Conservation (phyloP, 805 yeast genomes). For the Zygotorulaspora sp. region DNA sequence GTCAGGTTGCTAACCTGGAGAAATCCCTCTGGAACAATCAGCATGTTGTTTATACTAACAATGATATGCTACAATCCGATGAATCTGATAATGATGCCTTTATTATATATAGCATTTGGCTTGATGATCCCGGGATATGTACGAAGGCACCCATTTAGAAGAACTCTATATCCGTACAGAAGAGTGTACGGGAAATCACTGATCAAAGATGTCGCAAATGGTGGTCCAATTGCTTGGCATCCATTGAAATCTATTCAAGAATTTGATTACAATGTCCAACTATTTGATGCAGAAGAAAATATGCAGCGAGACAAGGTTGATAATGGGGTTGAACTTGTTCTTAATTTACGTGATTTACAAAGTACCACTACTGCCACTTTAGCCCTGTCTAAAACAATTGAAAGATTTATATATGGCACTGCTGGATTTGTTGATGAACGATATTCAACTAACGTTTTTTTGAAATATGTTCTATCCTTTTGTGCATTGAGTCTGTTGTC, state of each 20-base stretch:
- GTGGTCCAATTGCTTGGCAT: slow-evolving; percentile 20
- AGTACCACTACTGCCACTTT: slow-evolving; percentile 55
- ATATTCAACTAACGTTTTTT: slow-evolving; percentile 56
- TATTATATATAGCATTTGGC: slow-evolving; percentile 49
- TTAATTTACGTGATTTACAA: slow-evolving; percentile 73
- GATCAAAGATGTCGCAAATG: slow-evolving; percentile 36
- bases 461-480: slow-evolving; percentile 39
- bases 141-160: slow-evolving; percentile 58
- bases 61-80: slow-evolving; percentile 69
- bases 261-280: slow-evolving; percentile 4
- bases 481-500: slow-evolving; percentile 41
- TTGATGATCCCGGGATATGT: slow-evolving; percentile 68
- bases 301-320: slow-evolving; percentile 30
- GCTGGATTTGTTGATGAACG: slow-evolving; percentile 71
- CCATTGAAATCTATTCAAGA: slow-evolving; percentile 11
- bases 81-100: slow-evolving; percentile 58
- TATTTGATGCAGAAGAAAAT: slow-evolving; percentile 9
- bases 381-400: slow-evolving; percentile 46
- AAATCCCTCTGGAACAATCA: slow-evolving; percentile 62
- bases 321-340: slow-evolving; percentile 39
- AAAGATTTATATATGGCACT: slow-evolving; percentile 52
- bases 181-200: slow-evolving; percentile 51
- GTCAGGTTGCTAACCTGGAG: slow-evolving; percentile 69
- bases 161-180: slow-evolving; percentile 40
- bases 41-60: slow-evolving; percentile 56